Conservation (phyloP, 192 early-diverging fungal species). For the Coemansia aciculifera region DNA sequence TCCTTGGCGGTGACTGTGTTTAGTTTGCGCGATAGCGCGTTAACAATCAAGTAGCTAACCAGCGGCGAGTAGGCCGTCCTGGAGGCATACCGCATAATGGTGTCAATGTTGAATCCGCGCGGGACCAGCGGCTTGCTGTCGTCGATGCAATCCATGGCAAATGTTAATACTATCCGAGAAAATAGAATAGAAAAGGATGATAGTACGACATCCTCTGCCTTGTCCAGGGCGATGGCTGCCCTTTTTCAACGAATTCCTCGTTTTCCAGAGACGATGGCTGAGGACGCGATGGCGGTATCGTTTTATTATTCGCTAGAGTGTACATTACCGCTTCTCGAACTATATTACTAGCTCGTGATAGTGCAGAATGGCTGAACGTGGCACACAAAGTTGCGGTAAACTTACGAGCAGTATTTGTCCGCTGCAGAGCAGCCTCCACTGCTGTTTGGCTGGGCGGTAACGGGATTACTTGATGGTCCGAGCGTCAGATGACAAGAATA, state of each 20-base stretch:
- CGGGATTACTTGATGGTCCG: neutral
- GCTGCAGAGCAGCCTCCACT: neutral
- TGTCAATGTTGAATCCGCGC: constrained; percentile 48
- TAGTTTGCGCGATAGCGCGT: constrained; percentile 16
- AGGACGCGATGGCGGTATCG: neutral
- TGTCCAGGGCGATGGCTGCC: neutral
- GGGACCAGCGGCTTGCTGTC: constrained; percentile 48
- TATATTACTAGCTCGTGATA: constrained; percentile 17
- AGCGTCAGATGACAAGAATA: constrained; percentile 5
- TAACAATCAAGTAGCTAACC: constrained; percentile 33
- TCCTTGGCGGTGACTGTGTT: constrained; percentile 8
- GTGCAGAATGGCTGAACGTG: neutral
- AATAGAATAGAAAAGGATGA: neutral
- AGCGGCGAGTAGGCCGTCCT: constrained; percentile 31
- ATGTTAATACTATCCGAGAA: neutral
- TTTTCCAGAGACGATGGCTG: neutral
- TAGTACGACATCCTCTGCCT: neutral
- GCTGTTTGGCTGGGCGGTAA: neutral
- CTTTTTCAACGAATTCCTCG: neutral
- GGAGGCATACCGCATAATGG: constrained; percentile 33
- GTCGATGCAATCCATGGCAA: constrained; percentile 33
- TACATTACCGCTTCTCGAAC: neutral
- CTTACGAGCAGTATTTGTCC: neutral
- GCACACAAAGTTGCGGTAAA: neutral
- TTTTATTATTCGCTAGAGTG: neutral